Evolutionary conservation across 2,329 filamentous ascomycete species (phyloP).

Genomic region (Trichoderma semiorbis): DNA sequence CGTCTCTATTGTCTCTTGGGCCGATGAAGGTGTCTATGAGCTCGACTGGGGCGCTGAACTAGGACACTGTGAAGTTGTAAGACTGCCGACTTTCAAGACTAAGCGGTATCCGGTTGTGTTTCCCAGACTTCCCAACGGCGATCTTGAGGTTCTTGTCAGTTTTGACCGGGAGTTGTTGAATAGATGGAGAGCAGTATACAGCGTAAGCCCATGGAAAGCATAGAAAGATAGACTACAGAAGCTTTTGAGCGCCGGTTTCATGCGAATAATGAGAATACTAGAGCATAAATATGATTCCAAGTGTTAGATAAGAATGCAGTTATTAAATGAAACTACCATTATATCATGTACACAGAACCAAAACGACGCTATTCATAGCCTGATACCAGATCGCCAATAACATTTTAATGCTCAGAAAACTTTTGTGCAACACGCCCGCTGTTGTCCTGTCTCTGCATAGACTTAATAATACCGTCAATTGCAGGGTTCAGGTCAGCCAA

Average conservation of each 20-base stretch:
- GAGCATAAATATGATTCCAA: background rate
- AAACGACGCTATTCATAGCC: background rate
- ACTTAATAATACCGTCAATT: background rate
- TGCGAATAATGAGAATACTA: background rate
- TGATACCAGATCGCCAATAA: background rate
- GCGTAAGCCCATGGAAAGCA: background rate
- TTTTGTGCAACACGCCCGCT: background rate
- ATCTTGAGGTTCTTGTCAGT: conserved; percentile 10
- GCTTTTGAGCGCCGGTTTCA: background rate
- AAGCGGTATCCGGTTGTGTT: conserved; percentile 10
- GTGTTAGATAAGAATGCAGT: background rate
- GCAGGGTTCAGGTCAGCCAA: conserved; percentile 11
- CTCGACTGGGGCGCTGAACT: conserved; percentile 3
- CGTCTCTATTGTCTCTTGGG: conserved; percentile 8
- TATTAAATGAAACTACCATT: background rate
- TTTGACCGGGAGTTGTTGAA: background rate
- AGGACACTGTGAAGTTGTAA: background rate
- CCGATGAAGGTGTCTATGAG: conserved; percentile 4
- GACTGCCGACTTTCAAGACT: background rate
- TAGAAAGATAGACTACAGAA: background rate
- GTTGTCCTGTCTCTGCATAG: background rate
- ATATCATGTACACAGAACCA: background rate
- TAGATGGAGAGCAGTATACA: background rate
- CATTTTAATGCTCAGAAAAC: background rate
- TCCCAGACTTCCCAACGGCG: conserved; percentile 5